Evolutionary conservation across 2,329 filamentous ascomycete genomes (phyloP).

Genomic region (Phyllosticta citrichinensis): DNA sequence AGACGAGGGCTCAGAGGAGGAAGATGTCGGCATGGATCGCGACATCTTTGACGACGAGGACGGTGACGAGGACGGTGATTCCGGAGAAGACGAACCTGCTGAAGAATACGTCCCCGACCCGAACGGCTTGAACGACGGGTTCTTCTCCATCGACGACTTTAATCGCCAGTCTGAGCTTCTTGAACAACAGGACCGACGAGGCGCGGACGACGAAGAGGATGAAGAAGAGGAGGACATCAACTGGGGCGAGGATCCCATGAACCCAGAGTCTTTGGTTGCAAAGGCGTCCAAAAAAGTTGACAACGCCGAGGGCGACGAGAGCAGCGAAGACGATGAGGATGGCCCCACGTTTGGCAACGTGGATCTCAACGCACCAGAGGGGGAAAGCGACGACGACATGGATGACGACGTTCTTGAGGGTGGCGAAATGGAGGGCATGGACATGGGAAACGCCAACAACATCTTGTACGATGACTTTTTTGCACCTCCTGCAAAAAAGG

Average conservation of each 20-base stretch:
- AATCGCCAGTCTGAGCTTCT: slow-evolving; percentile 87
- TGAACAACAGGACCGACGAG: slow-evolving; percentile 72
- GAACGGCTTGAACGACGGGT: slow-evolving; percentile 87
- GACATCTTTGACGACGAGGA: slow-evolving; percentile 29
- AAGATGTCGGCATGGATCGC: slow-evolving; percentile 23
- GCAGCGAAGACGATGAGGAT: slow-evolving; percentile 60
- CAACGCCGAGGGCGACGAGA: slow-evolving; percentile 37
- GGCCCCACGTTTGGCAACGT: slow-evolving; percentile 78
- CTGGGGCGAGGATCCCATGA: slow-evolving; percentile 71
- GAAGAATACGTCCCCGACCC: slow-evolving; percentile 60
- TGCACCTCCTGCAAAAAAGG: slow-evolving; percentile 68
- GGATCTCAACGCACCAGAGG: slow-evolving; percentile 62
- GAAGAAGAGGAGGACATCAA: slow-evolving; percentile 82
- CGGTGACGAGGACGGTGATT: slow-evolving; percentile 30
- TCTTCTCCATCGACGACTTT: slow-evolving; percentile 96
- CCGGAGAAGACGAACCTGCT: slow-evolving; percentile 35
- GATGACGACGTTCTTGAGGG: slow-evolving; percentile 45
- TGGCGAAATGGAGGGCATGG: slow-evolving; percentile 41
- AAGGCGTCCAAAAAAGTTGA: slow-evolving; percentile 21
- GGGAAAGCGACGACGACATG: slow-evolving; percentile 53
- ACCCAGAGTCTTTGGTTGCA: slow-evolving; percentile 17
- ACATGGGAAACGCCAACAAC: slow-evolving; percentile 64
- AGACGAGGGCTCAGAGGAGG: slow-evolving; percentile 22
- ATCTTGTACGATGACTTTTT: slow-evolving; percentile 93
- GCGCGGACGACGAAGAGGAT: slow-evolving; percentile 61